Percentiles rank a stretch among this genome's conserved stretches.
Evolutionary conservation across 768 basidiomycete species (phyloP).

Genomic region (Leucocoprinus birnbaumii): DNA sequence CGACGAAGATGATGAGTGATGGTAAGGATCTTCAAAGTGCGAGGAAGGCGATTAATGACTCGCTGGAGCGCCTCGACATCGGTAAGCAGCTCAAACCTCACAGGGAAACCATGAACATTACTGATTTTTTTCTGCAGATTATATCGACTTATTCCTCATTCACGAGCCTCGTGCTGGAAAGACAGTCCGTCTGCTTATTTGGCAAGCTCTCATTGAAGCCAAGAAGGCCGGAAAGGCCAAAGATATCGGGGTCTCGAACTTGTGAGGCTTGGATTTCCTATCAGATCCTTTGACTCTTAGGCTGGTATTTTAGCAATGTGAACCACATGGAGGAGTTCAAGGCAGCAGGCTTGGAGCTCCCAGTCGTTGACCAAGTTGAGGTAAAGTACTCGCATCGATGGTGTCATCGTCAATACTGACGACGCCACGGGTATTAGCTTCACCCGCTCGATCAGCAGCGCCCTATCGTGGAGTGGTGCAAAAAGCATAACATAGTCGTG

Average conservation of each 20-base stretch:
- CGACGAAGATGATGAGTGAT: conserved; percentile 9
- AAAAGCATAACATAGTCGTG: conserved; percentile 52
- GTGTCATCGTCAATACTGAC: not conserved
- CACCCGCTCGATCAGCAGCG: conserved; percentile 81
- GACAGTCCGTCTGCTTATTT: conserved; percentile 64
- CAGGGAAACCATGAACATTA: not conserved
- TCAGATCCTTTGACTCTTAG: too few relatives aligned
- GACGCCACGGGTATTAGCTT: conserved; percentile 40
- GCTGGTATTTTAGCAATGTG: conserved; percentile 41
- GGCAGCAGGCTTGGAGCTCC: conserved; percentile 55
- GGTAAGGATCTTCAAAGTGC: conserved; percentile 10
- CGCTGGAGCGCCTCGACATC: conserved; percentile 9
- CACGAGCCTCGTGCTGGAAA: conserved; percentile 68
- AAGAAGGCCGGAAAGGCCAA: conserved; percentile 61
- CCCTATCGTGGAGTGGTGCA: conserved; percentile 74
- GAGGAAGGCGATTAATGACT: conserved; percentile 9
- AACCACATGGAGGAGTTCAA: conserved; percentile 75
- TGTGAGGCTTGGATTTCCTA: conserved; percentile 37
- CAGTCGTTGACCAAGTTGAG: conserved; percentile 81
- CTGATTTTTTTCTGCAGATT: conserved; percentile 17
- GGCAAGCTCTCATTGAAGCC: conserved; percentile 62
- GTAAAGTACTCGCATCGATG: conserved; percentile 30
- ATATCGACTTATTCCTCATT: conserved; percentile 67
- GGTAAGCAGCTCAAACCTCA: conserved; percentile 4
- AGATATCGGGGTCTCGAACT: conserved; percentile 79